A percentile compares a stretch with the other conserved stretches of the same genome.
phyloP scores from a whole-genome alignment of 2,329 filamentous ascomycete species.

The Neonectria hederae region DNA sequence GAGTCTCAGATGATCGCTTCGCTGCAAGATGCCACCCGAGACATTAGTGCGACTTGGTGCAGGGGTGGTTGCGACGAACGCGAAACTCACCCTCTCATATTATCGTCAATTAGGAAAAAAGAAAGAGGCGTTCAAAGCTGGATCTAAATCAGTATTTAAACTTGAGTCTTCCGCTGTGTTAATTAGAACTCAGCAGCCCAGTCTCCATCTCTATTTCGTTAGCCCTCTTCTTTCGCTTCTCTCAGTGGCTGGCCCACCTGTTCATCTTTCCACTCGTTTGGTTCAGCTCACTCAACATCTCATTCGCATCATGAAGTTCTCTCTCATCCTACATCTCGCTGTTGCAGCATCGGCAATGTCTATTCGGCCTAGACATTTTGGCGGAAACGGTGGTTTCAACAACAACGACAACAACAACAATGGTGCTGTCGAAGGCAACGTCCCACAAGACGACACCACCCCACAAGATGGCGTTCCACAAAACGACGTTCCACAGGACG shows the following conservation, averaged over 20 bases:
- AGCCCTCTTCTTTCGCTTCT: not conserved
- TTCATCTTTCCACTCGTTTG: not conserved
- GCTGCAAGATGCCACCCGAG: conserved; percentile 15
- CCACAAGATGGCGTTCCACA: too few relatives aligned
- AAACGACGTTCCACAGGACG: not conserved
- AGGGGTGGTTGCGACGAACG: conserved; percentile 21
- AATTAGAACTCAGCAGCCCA: not conserved
- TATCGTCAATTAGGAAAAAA: not conserved
- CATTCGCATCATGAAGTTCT: conserved; percentile 13
- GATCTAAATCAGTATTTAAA: not conserved
- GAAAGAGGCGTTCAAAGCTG: not conserved
- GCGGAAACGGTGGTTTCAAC: not conserved
- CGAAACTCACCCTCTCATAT: conserved; percentile 12
- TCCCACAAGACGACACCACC: not conserved
- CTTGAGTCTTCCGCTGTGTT: not conserved
- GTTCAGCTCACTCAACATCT: not conserved
- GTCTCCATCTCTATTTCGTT: not conserved
- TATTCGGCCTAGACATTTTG: conserved; percentile 8
- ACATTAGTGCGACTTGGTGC: conserved; percentile 14
- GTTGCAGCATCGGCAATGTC: conserved; percentile 15
- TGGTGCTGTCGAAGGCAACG: not conserved
- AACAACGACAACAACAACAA: not conserved
- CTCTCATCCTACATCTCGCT: not conserved
- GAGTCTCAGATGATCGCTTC: conserved; percentile 26
- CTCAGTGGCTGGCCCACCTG: conserved; percentile 22